phyloP scores from a whole-genome alignment of 305 asterid species.

The Caryopteris hybrid region DNA sequence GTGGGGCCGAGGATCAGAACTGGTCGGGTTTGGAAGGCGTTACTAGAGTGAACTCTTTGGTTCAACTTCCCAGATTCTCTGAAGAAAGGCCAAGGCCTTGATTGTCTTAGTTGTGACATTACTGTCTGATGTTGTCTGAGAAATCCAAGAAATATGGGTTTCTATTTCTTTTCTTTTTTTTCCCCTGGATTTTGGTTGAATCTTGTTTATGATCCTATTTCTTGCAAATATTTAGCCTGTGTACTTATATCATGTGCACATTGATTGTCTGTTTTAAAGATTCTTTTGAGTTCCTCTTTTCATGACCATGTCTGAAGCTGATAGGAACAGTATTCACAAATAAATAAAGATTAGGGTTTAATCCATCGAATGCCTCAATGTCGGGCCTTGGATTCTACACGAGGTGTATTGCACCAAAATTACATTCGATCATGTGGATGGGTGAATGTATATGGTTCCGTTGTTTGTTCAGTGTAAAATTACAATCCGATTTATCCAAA shows the following conservation, averaged over 20 bases:
- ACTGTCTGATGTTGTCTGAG: slow-evolving; percentile 8
- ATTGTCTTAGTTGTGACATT: slow-evolving; percentile 14
- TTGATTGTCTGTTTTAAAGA: background rate
- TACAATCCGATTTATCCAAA: too few species aligned
- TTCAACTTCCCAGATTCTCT: slow-evolving; percentile 84
- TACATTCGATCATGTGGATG: too few species aligned
- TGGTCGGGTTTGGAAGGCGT: slow-evolving; percentile 95
- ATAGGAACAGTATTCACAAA: too few species aligned
- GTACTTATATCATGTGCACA: slow-evolving; percentile 3
- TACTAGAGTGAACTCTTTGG: slow-evolving; percentile 82
- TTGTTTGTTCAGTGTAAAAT: too few species aligned
- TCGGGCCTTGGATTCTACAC: too few species aligned
- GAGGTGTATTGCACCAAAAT: too few species aligned
- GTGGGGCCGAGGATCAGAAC: slow-evolving; percentile 48
- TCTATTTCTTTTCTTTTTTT: too few species aligned
- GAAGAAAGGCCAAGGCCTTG: slow-evolving; percentile 55
- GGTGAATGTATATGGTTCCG: too few species aligned
- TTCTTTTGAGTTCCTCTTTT: background rate
- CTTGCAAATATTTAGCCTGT: slow-evolving; percentile 4
- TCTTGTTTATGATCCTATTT: slow-evolving; percentile 8
- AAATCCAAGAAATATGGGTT: slow-evolving; percentile 10
- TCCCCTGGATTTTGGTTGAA: background rate
- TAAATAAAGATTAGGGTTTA: too few species aligned
- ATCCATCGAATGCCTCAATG: too few species aligned
- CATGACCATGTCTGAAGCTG: too few species aligned